phyloP scores from a whole-genome alignment of 768 basidiomycete species.

The Amanita polypyramis region DNA sequence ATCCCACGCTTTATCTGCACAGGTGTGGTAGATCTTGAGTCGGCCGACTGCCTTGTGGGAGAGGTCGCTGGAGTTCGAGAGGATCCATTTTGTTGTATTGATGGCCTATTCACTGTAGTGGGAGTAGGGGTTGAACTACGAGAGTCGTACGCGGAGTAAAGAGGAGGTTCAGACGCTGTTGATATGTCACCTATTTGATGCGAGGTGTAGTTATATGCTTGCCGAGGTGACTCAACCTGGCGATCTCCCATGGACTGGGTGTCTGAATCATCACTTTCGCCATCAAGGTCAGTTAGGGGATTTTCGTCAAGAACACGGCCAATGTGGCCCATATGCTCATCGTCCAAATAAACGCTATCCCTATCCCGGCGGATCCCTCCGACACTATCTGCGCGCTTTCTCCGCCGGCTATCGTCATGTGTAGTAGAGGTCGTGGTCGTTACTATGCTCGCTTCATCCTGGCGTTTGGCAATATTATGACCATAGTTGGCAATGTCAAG shows the following conservation, averaged over 20 bases:
- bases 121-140: slow-evolving; percentile 36
- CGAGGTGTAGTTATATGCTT: slow-evolving; percentile 18
- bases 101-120: slow-evolving; percentile 18
- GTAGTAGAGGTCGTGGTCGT: slow-evolving; percentile 15
- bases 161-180: slow-evolving; percentile 14
- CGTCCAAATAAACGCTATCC: slow-evolving; percentile 62
- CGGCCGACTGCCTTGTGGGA: slow-evolving; percentile 29
- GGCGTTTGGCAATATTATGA: slow-evolving; percentile 36
- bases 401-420: slow-evolving; percentile 19
- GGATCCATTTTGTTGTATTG: slow-evolving; percentile 19
- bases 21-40: slow-evolving; percentile 36
- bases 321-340: slow-evolving; percentile 33
- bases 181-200: slow-evolving; percentile 14
- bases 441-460: slow-evolving; percentile 11
- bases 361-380: slow-evolving; percentile 39
- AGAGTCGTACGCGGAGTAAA: slow-evolving; percentile 16
- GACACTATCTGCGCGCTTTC: slow-evolving; percentile 61
- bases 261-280: slow-evolving; percentile 33
- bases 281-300: slow-evolving; percentile 68
- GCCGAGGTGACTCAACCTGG: slow-evolving; percentile 13
- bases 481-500: slow-evolving; percentile 82
- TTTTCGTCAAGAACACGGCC: slow-evolving; percentile 64
- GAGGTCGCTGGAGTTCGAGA: slow-evolving; percentile 26
- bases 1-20: slow-evolving; percentile 25
- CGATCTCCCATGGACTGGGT: slow-evolving; percentile 23